These are phyloP conservation scores for Musa acuminata DNA, from an alignment of 176 grass and related monocot species.

Conservation along the genomic window DNA sequence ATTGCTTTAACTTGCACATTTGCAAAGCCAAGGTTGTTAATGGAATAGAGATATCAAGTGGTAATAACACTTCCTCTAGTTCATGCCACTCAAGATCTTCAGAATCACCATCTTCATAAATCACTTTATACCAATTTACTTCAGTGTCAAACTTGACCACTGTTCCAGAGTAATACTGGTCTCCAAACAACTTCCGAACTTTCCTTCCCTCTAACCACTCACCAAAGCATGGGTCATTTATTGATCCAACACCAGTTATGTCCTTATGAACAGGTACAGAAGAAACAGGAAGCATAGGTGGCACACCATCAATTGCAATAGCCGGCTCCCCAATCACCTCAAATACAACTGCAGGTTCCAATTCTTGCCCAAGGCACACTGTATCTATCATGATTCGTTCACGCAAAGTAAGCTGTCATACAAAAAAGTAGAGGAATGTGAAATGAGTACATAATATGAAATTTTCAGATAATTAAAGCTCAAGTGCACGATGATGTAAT, in stretches of 20 bases:
- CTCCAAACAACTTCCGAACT: conserved; percentile 62
- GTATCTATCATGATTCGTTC: conserved; percentile 31
- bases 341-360: conserved; percentile 31
- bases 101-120: conserved; percentile 79
- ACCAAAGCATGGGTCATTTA: conserved; percentile 62
- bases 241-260: conserved; percentile 19
- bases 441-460: too few relatives aligned
- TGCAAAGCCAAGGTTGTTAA: conserved; percentile 66
- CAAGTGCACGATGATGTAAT: too few relatives aligned
- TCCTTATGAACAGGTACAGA: conserved; percentile 16
- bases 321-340: conserved; percentile 71
- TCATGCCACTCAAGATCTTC: conserved; percentile 95
- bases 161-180: conserved; percentile 52
- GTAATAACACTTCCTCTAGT: conserved; percentile 55
- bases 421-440: too few relatives aligned
- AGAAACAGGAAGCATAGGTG: conserved; percentile 30
- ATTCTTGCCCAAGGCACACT: conserved; percentile 18
- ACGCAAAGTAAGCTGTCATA: too few relatives aligned
- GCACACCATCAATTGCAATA: conserved; percentile 70
- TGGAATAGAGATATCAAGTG: conserved; percentile 84
- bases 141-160: conserved; percentile 57
- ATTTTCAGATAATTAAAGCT: too few relatives aligned
- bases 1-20: conserved; percentile 29
- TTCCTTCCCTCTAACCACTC: conserved; percentile 26
- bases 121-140: conserved; percentile 81